Conservation (phyloP, 768 basidiomycete species). For the Cystofilobasidium macerans region DNA sequence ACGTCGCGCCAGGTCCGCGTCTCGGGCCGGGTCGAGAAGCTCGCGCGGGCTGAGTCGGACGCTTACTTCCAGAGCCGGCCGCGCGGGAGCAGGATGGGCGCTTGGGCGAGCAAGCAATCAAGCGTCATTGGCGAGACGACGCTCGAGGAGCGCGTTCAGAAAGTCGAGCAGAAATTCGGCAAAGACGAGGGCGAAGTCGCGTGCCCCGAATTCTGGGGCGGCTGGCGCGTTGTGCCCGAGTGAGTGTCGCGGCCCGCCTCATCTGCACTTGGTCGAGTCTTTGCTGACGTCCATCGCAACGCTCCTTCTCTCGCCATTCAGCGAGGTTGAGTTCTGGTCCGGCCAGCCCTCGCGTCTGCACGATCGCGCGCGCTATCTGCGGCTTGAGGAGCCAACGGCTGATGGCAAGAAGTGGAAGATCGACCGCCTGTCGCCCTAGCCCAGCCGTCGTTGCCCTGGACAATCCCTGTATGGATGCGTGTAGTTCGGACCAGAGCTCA, state of each 20-base stretch:
- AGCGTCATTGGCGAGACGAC: constrained; percentile 47
- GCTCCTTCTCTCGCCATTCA: neutral
- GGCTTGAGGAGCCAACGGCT: constrained; percentile 11
- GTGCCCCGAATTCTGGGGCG: constrained; percentile 25
- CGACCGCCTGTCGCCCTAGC: constrained; percentile 23
- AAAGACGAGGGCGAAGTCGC: constrained; percentile 47
- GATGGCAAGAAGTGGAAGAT: constrained; percentile 23
- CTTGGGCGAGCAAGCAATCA: constrained; percentile 90
- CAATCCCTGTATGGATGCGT: too few relatives aligned
- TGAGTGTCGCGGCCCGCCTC: neutral
- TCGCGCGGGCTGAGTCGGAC: constrained; percentile 59
- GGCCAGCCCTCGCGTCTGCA: constrained; percentile 26
- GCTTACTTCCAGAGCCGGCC: constrained; percentile 77
- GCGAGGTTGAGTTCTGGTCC: constrained; percentile 27
- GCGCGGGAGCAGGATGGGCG: constrained; percentile 71
- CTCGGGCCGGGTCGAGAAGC: constrained; percentile 70
- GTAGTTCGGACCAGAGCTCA: neutral
- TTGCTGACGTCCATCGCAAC: neutral
- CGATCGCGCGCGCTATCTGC: constrained; percentile 25
- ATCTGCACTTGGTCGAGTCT: neutral
- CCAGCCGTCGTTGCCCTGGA: neutral
- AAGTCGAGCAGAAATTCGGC: constrained; percentile 42
- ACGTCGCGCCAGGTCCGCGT: constrained; percentile 69
- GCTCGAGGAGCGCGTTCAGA: constrained; percentile 34
- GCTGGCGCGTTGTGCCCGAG: constrained; percentile 25